A percentile compares a stretch with the other conserved stretches of the same genome.
These are phyloP conservation scores for Parathielavia hyrcaniae DNA, from an alignment of 495 filamentous ascomycete genomes.

Conservation along the genomic window DNA sequence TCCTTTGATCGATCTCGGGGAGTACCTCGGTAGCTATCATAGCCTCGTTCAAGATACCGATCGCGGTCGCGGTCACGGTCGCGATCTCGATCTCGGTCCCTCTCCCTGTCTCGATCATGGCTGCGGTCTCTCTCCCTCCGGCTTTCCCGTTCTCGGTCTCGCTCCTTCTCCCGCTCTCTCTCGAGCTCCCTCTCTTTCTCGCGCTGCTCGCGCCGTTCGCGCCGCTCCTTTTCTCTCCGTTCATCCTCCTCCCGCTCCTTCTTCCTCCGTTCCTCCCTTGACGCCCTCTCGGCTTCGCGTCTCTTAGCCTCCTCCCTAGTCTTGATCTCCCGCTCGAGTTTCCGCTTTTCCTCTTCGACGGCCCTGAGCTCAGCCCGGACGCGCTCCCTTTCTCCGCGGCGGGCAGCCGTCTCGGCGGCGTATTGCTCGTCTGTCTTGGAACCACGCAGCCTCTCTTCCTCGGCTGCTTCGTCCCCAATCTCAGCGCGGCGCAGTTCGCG, in stretches of 20 bases:
- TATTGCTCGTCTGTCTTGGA: slow-evolving; percentile 81
- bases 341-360: slow-evolving; percentile 61
- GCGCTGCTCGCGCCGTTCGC: slow-evolving; percentile 54
- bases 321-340: slow-evolving; percentile 56
- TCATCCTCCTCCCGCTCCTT: slow-evolving; percentile 53
- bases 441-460: slow-evolving; percentile 60
- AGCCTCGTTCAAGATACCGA: slow-evolving; percentile 25
- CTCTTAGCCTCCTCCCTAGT: slow-evolving; percentile 51
- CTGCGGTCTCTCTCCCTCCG: slow-evolving; percentile 29
- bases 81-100: slow-evolving; percentile 33
- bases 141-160: slow-evolving; percentile 36
- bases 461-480: slow-evolving; percentile 66
- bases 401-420: slow-evolving; percentile 61
- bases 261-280: slow-evolving; percentile 55
- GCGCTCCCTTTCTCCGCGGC: slow-evolving; percentile 57
- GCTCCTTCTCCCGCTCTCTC: slow-evolving; percentile 48
- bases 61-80: slow-evolving; percentile 22
- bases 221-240: slow-evolving; percentile 49
- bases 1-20: slow-evolving; percentile 29
- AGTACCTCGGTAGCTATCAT: slow-evolving; percentile 24
- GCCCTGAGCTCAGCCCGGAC: slow-evolving; percentile 58
- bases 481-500: slow-evolving; percentile 64
- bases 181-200: slow-evolving; percentile 52
- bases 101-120: slow-evolving; percentile 33
- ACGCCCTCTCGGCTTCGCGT: slow-evolving; percentile 54